phyloP scores from a whole-genome alignment of 2,329 filamentous ascomycete species.

The Xylariaceae sp. region DNA sequence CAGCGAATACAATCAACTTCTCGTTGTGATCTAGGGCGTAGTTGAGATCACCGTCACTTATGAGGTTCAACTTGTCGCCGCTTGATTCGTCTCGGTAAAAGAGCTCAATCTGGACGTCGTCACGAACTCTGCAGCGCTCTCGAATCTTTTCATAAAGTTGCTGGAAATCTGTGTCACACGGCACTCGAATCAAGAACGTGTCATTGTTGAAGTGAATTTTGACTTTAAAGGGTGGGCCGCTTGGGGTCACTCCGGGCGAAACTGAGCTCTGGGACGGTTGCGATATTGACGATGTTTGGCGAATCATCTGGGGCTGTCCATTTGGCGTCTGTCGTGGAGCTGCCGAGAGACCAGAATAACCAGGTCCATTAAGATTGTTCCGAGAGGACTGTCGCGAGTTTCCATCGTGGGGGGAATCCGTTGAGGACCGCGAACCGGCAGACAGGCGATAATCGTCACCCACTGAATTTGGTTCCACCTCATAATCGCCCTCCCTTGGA shows the following conservation, averaged over 20 bases:
- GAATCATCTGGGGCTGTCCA: slow-evolving; percentile 38
- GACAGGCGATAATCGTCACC: slow-evolving; percentile 76
- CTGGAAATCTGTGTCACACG: slow-evolving; percentile 71
- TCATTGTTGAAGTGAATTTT: slow-evolving; percentile 94
- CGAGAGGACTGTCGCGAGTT: slow-evolving; percentile 63
- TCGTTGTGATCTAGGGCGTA: slow-evolving; percentile 78
- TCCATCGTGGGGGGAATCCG: slow-evolving; percentile 56
- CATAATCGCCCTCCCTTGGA: slow-evolving; percentile 85
- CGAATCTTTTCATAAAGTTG: slow-evolving; percentile 80
- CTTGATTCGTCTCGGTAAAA: slow-evolving; percentile 83
- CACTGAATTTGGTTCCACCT: slow-evolving; percentile 69
- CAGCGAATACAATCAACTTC: slow-evolving; percentile 76
- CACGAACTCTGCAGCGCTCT: slow-evolving; percentile 72
- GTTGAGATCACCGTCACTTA: slow-evolving; percentile 78
- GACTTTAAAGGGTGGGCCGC: slow-evolving; percentile 70
- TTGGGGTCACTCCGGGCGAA: slow-evolving; percentile 44
- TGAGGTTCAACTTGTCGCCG: slow-evolving; percentile 68
- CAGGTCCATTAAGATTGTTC: slow-evolving; percentile 57
- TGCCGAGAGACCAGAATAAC: slow-evolving; percentile 51
- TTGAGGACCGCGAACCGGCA: slow-evolving; percentile 63
- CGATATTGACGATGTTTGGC: slow-evolving; percentile 45
- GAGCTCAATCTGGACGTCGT: slow-evolving; percentile 67
- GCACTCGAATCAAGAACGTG: slow-evolving; percentile 85
- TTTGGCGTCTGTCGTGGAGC: slow-evolving; percentile 44
- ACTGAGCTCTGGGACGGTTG: slow-evolving; percentile 56